Base-by-base conservation (phyloP, 2,329 filamentous ascomycete species). In the Thielaviopsis ethacetica region DNA sequence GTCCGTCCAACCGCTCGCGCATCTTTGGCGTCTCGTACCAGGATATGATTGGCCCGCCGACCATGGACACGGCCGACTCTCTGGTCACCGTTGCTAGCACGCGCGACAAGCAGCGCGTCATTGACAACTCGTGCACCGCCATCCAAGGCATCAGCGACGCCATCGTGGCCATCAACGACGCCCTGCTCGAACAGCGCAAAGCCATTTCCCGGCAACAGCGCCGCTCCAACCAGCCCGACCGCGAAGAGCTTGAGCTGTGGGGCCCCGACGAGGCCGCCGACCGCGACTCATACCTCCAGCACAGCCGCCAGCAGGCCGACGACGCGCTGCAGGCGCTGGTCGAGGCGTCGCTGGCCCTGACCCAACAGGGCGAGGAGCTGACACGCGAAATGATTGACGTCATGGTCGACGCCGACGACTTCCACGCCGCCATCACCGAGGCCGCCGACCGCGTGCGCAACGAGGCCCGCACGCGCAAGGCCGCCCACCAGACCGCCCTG, bases 361-460 rank as follows among this genome's bases (percentile, higher is more conserved):
- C 54, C 2, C 34, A 12, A 4, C 34, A 54, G n/a, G 56, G 75
- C 6, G 79, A 82, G 64, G 65, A 66, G 21, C 71, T 74, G 0
- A 66, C 79, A 30, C 73, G 79, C 13, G 65, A 71, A 41, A 66
- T 76, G 12, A 75, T 82, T 27, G 80, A 83, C 63, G 66, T 71
- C 56, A 72, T 70, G 58, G 72, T 71, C 50, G 75, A 74, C 62
- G 66, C 81, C 2, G 73, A 80, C 62, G 78, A 82, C 59, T 71
- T 77, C 55, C 66, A 65, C 47, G 66, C 64, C 6, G 68, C 77
- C 19, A 64, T 77, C 13, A 65, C 64, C 2, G 70, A 68, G 12
- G 66, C 75, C 49, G 65, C 67, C 57, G 68, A 68, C 34, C 22
- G 52, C 27, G 54, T 52, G n/a, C 34, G 63, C 66, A 13, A 65